These are phyloP conservation scores for Dictyostelium firmibasis DNA, from an alignment of 78 protist genomes.

Conservation along the genomic window DNA sequence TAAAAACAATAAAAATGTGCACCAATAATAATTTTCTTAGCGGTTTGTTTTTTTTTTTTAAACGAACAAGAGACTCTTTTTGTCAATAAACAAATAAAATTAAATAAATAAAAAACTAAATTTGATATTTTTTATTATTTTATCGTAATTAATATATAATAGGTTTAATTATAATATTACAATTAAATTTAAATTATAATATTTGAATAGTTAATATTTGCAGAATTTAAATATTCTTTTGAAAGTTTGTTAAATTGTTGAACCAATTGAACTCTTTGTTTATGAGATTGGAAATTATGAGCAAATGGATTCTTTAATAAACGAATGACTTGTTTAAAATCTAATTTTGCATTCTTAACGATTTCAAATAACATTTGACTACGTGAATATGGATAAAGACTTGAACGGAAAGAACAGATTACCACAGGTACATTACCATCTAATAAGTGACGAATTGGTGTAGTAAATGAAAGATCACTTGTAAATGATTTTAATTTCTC, in stretches of 20 bases:
- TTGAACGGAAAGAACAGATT: constrained; percentile 64
- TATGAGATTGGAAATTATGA: constrained; percentile 44
- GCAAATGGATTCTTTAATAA: constrained; percentile 50
- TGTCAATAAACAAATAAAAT: too few species aligned
- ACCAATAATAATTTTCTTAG: background rate
- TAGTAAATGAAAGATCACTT: constrained; percentile 61
- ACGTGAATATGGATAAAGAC: constrained; percentile 18
- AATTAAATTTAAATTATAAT: background rate
- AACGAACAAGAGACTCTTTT: too few species aligned
- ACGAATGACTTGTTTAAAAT: constrained; percentile 39
- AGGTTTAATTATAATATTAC: background rate
- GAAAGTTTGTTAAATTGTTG: background rate
- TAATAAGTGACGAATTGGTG: constrained; percentile 69
- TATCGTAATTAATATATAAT: background rate
- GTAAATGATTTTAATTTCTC: constrained; percentile 61
- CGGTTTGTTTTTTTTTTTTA: too few species aligned
- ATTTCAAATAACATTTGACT: constrained; percentile 48
- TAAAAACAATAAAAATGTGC: background rate
- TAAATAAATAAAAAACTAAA: too few species aligned
- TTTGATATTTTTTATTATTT: too few species aligned
- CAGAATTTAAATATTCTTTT: background rate
- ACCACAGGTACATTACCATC: constrained; percentile 78
- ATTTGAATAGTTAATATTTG: background rate
- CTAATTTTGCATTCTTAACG: constrained; percentile 31
- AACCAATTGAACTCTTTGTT: background rate